Base-by-base conservation (phyloP, 345 rosid genomes). In the Brassica rapa region DNA sequence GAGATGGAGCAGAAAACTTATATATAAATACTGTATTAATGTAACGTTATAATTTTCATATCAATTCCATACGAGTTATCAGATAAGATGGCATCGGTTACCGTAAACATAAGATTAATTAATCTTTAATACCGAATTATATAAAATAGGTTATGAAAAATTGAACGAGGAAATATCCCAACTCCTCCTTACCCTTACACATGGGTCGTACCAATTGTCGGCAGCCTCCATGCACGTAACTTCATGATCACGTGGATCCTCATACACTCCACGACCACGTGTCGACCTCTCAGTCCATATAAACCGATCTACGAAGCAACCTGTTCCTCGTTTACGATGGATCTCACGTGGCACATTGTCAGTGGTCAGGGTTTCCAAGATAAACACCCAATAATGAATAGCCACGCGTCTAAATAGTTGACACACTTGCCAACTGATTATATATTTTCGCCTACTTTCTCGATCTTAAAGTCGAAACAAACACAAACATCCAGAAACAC, bases 121-220 rank as follows among this genome's bases (percentile, higher is more conserved):
- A 64, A 23, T 30, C 53, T 32, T 23, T 73, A 19, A 5, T 10
- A 51, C n/a, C n/a, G n/a, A 16, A 16, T 23, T 1, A 49, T 8
- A 19, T 8, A 66, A 12, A 57, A 57, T 23, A 57, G 6, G 14
- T 23, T 57, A 57, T 23, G 30, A 57, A 57, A 23, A 56, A 35
- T 16, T 15, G 60, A 68, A 11, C 0, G 66, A 76, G 53, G 73
- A 76, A 76, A 76, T 76, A 76, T 76, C 51, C 41, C 5, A 24
- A 57, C 14, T 23, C 73, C 46, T 56, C 43, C 8, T 24, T 4
- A 41, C 73, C 43, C 8, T 24, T 4, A 41, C 73, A 75, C 79
- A 76, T 76, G 79, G 68, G 61, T 43, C 73, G 79, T 76, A 76
- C 68, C 12, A 56, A 12, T 64, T 79, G 88, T 84, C 89, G 85